Evolutionary conservation across 169 alveolate species (phyloP).

Genomic region (Eimeria tenella): DNA sequence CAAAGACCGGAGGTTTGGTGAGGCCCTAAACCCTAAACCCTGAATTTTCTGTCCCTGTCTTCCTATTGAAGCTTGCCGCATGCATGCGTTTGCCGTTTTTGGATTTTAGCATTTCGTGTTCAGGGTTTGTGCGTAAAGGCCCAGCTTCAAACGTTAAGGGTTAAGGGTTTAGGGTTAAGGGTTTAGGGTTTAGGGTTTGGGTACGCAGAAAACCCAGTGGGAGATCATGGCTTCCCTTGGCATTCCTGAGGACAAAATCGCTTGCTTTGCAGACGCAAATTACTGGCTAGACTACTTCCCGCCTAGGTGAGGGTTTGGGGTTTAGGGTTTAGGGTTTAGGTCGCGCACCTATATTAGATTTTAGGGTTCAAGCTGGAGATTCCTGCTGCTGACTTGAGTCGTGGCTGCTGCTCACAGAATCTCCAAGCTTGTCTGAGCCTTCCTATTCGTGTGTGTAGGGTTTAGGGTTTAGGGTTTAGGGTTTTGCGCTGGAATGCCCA

Average conservation of each 20-base stretch:
- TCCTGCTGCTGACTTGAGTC: neutral
- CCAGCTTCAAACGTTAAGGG: neutral
- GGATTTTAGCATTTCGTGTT: neutral
- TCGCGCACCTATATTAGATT: conserved; percentile 83
- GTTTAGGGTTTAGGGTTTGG: neutral
- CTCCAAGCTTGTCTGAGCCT: neutral
- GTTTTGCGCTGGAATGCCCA: neutral
- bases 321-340: conserved; percentile 29
- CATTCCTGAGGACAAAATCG: conserved; percentile 95
- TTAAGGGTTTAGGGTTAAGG: conserved; percentile 5
- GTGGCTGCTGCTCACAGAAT: neutral
- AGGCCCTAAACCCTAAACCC: conserved; percentile 8
- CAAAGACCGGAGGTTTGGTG: conserved; percentile 49
- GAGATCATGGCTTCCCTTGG: conserved; percentile 95
- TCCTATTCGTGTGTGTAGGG: neutral
- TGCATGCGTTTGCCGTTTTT: neutral
- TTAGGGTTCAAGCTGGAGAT: neutral
- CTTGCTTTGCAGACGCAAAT: conserved; percentile 96
- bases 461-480: conserved; percentile 27
- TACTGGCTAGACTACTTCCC: conserved; percentile 99
- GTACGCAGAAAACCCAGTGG: conserved; percentile 89
- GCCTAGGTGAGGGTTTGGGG: conserved; percentile 84
- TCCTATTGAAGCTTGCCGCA: no score
- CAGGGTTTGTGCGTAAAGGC: neutral
- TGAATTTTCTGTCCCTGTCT: neutral